Evolutionary conservation across 2,329 filamentous ascomycete genomes (phyloP).

Genomic region (Cladophialophora immunda): DNA sequence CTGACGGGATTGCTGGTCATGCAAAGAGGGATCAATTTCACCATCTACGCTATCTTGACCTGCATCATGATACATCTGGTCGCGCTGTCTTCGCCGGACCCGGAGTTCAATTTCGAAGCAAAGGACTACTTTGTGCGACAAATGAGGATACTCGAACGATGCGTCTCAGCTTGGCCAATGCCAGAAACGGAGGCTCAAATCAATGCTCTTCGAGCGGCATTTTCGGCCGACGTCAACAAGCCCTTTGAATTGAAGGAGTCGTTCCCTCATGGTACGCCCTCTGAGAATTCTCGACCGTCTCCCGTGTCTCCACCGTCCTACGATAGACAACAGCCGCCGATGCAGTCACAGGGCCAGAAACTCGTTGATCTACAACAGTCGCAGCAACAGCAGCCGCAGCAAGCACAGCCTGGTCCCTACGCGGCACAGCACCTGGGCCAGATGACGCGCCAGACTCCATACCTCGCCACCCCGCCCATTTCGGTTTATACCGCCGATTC

Average conservation of each 20-base stretch:
- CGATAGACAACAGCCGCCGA: constrained; percentile 56
- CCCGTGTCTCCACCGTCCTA: constrained; percentile 56
- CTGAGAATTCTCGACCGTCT: constrained; percentile 66
- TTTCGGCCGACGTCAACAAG: constrained; percentile 83
- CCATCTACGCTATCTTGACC: constrained; percentile 89
- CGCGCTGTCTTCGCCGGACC: constrained; percentile 90
- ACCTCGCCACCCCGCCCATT: constrained; percentile 72
- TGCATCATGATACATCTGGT: constrained; percentile 94
- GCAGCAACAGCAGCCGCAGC: constrained; percentile 25
- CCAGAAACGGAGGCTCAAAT: constrained; percentile 90
- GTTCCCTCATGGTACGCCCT: constrained; percentile 86
- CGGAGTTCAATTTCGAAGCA: constrained; percentile 83
- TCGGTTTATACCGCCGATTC: constrained; percentile 75
- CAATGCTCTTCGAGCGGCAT: constrained; percentile 86
- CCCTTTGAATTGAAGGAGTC: constrained; percentile 88
- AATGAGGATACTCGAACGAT: constrained; percentile 91
- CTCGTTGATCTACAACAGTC: constrained; percentile 25
- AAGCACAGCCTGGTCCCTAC: constrained; percentile 24
- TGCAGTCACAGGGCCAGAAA: constrained; percentile 59
- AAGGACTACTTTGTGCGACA: constrained; percentile 90
- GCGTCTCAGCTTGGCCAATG: constrained; percentile 83
- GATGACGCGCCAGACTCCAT: constrained; percentile 29
- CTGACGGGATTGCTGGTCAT: constrained; percentile 85
- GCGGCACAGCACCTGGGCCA: constrained; percentile 29
- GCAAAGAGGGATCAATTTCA: constrained; percentile 93